Evolutionary conservation across 148 eudicot genomes (phyloP).

Genomic region (Rhododendron mucronatum): DNA sequence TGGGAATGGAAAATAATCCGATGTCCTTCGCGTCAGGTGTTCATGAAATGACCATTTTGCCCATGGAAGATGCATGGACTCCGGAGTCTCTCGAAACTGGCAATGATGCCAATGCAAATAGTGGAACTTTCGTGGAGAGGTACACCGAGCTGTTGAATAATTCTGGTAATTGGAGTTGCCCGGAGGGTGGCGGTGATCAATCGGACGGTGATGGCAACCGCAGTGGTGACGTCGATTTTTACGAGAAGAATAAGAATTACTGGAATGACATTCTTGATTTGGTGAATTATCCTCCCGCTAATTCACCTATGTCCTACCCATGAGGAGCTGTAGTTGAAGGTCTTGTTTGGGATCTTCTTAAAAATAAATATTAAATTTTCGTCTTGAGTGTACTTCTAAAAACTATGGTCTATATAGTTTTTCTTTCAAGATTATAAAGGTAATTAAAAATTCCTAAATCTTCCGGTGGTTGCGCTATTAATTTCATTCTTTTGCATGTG

Average conservation of each 20-base stretch:
- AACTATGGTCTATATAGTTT: no score
- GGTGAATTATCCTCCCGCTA: conserved; percentile 67
- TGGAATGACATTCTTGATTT: conserved; percentile 83
- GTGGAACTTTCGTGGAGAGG: conserved; percentile 43
- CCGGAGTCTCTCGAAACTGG: conserved; percentile 10
- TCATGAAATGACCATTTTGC: not conserved
- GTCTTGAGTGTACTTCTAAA: no score
- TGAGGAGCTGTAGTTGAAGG: not conserved
- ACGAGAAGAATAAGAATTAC: conserved; percentile 65
- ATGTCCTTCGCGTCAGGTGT: not conserved
- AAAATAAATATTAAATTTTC: not conserved
- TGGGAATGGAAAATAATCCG: conserved; percentile 30
- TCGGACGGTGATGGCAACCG: not conserved
- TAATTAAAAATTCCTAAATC: no score
- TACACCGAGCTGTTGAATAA: conserved; percentile 71
- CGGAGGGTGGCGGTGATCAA: conserved; percentile 16
- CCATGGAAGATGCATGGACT: conserved; percentile 19
- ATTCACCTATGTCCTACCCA: conserved; percentile 50
- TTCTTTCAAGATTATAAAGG: no score
- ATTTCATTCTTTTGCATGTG: no score
- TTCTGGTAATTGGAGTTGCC: conserved; percentile 15
- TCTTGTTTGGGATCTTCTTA: not conserved
- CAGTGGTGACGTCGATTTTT: conserved; percentile 20
- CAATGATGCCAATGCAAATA: not conserved
- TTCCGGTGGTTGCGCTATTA: no score